phyloP scores from a whole-genome alignment of 2,329 filamentous ascomycete genomes.

The Thelonectria rubi region DNA sequence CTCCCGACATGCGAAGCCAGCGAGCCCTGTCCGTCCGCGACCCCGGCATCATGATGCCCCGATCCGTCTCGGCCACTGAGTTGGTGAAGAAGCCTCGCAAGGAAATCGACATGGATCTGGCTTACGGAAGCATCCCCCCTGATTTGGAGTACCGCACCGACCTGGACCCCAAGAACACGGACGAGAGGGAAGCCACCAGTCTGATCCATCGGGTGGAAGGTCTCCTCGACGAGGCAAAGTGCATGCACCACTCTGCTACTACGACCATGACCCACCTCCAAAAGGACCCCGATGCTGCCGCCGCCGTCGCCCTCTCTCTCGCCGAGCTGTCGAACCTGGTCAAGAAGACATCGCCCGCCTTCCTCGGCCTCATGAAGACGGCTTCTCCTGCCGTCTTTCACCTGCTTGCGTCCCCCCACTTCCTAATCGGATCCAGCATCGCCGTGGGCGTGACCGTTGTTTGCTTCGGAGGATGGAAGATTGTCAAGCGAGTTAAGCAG shows the following conservation, averaged over 20 bases:
- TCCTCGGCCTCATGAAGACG: slow-evolving; percentile 78
- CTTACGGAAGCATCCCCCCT: slow-evolving; percentile 84
- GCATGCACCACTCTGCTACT: slow-evolving; percentile 83
- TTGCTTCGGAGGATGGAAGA: slow-evolving; percentile 96
- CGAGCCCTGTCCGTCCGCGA: slow-evolving; percentile 38
- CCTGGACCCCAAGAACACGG: slow-evolving; percentile 56
- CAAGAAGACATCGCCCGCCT: slow-evolving; percentile 83
- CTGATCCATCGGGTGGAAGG: slow-evolving; percentile 80
- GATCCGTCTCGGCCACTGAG: slow-evolving; percentile 51
- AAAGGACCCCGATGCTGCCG: slow-evolving; percentile 83
- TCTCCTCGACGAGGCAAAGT: slow-evolving; percentile 87
- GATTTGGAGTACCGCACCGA: slow-evolving; percentile 65
- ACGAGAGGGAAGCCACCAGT: slow-evolving; percentile 62
- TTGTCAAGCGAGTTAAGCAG: slow-evolving; percentile 83
- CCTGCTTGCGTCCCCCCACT: slow-evolving; percentile 88
- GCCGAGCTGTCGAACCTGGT: slow-evolving; percentile 88
- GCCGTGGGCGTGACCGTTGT: slow-evolving; percentile 94
- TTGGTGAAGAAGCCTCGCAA: slow-evolving; percentile 48
- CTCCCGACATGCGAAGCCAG: slow-evolving; percentile 42
- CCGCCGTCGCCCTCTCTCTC: slow-evolving; percentile 90
- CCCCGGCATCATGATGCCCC: slow-evolving; percentile 46
- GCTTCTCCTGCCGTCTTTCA: slow-evolving; percentile 87
- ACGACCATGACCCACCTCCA: slow-evolving; percentile 81
- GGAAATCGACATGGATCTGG: slow-evolving; percentile 87
- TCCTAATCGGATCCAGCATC: slow-evolving; percentile 89